Conservation (phyloP, 2,329 filamentous ascomycete species). For the Botrytis paeoniae region DNA sequence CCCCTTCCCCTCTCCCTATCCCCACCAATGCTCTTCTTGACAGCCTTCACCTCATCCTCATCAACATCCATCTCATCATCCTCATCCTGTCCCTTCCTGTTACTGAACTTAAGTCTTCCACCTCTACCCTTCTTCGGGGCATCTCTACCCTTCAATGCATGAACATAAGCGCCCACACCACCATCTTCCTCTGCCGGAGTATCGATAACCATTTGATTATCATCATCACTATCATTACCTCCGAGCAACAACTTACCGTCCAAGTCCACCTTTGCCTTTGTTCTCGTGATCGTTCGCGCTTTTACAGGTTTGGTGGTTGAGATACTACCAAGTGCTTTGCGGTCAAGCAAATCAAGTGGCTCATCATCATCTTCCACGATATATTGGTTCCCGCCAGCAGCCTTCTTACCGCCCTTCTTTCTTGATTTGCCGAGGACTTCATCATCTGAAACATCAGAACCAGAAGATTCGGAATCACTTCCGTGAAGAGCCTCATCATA, state of each 20-base stretch:
- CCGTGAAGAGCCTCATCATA: conserved; percentile 91
- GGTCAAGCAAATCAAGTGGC: conserved; percentile 88
- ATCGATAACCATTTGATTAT: conserved; percentile 63
- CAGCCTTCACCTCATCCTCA: conserved; percentile 47
- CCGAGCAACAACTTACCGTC: conserved; percentile 81
- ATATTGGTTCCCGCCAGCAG: conserved; percentile 63
- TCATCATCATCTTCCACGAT: conserved; percentile 95
- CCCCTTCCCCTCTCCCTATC: conserved; percentile 33
- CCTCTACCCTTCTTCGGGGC: conserved; percentile 61
- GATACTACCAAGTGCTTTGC: conserved; percentile 85
- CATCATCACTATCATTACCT: conserved; percentile 48
- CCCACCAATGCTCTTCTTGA: conserved; percentile 48
- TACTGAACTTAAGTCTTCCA: conserved; percentile 70
- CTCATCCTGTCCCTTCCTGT: conserved; percentile 56
- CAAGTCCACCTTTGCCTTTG: conserved; percentile 65
- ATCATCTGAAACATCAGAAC: conserved; percentile 61
- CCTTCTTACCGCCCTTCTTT: conserved; percentile 50
- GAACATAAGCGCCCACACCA: conserved; percentile 67
- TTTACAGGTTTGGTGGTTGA: conserved; percentile 81
- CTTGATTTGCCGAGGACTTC: conserved; percentile 48
- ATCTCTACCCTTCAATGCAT: conserved; percentile 66
- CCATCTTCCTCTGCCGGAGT: conserved; percentile 47
- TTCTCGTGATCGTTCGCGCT: conserved; percentile 48
- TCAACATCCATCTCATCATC: conserved; percentile 52
- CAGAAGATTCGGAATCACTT: conserved; percentile 53